Evolutionary conservation across 73 alveolate species (phyloP).

Genomic region (Paramecium sexaurelia): DNA sequence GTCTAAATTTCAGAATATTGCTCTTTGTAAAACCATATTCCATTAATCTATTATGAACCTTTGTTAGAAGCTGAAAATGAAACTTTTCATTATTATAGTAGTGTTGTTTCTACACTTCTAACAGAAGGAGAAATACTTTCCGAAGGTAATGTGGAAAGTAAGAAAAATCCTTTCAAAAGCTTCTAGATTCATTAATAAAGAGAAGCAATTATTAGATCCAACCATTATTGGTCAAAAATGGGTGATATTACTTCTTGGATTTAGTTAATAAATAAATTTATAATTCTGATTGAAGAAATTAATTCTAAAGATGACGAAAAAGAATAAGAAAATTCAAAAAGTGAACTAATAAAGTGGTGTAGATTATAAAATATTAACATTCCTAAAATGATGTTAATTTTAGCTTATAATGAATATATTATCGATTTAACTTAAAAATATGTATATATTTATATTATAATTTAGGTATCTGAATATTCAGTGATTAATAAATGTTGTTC

Average conservation of each 20-base stretch:
- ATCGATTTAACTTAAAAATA: slow-evolving; percentile 1
- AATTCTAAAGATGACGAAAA: background rate
- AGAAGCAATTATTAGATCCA: slow-evolving; percentile 40
- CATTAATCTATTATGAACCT: background rate
- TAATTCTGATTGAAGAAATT: slow-evolving; percentile 7
- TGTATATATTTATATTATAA: background rate
- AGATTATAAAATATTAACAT: slow-evolving; percentile 12
- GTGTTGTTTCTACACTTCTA: background rate
- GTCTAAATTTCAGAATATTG: background rate
- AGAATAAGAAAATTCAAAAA: slow-evolving; percentile 19
- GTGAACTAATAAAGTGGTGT: slow-evolving; percentile 21
- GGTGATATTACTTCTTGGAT: slow-evolving; percentile 57
- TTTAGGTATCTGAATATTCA: background rate
- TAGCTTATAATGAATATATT: slow-evolving; percentile 41
- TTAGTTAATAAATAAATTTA: slow-evolving; percentile 48
- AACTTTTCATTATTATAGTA: slow-evolving; percentile 14
- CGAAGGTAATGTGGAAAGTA: slow-evolving; percentile 38
- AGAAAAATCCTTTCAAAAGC: slow-evolving; percentile 21
- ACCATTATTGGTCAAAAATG: slow-evolving; percentile 50
- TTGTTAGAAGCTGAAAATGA: slow-evolving; percentile 32
- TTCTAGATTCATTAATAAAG: background rate
- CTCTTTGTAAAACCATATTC: background rate
- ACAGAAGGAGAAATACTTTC: slow-evolving; percentile 47
- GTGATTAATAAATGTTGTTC: slow-evolving; percentile 18
- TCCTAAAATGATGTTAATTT: slow-evolving; percentile 14